Percentiles rank a stretch among this genome's conserved stretches.
These are phyloP conservation scores for Brassica hybrid DNA, from an alignment of 441 rosid genomes.

Conservation along the genomic window DNA sequence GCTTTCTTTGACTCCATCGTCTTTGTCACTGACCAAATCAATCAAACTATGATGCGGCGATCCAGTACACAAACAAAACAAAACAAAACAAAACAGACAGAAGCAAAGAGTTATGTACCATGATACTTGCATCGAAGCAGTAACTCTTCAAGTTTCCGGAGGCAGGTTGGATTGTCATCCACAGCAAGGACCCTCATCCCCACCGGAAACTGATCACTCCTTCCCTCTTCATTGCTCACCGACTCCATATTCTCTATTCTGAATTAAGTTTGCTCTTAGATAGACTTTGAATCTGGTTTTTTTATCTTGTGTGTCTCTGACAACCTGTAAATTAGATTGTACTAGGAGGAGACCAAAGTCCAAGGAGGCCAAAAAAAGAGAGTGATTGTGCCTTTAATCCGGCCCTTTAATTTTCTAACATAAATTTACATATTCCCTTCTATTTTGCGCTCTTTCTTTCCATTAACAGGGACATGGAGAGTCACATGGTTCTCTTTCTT, in stretches of 20 bases:
- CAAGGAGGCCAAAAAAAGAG: slow-evolving; percentile 11
- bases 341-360: slow-evolving; percentile 24
- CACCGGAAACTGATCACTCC: slow-evolving; percentile 58
- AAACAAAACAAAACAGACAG: not conserved
- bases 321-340: slow-evolving; percentile 8
- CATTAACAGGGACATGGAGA: slow-evolving; percentile 30
- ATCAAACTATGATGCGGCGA: not conserved
- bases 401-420: slow-evolving; percentile 41
- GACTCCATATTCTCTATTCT: slow-evolving; percentile 18
- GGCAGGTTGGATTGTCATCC: slow-evolving; percentile 88
- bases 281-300: slow-evolving; percentile 2
- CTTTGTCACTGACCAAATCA: slow-evolving; percentile 63
- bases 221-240: slow-evolving; percentile 44
- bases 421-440: slow-evolving; percentile 30
- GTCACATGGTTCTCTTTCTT: slow-evolving; percentile 35
- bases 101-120: slow-evolving; percentile 47
- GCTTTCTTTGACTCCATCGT: slow-evolving; percentile 80
- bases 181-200: slow-evolving; percentile 94
- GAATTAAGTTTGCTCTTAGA: not conserved
- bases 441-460: slow-evolving; percentile 23
- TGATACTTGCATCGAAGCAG: slow-evolving; percentile 86
- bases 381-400: slow-evolving; percentile 36
- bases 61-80: not conserved
- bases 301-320: not conserved
- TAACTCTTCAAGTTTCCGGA: slow-evolving; percentile 67